Evolutionary conservation across 352 stramenopile genomes (phyloP), one percentile per base, ranked within the genome.

Genomic region (Phytophthora nicotianae): DNA sequence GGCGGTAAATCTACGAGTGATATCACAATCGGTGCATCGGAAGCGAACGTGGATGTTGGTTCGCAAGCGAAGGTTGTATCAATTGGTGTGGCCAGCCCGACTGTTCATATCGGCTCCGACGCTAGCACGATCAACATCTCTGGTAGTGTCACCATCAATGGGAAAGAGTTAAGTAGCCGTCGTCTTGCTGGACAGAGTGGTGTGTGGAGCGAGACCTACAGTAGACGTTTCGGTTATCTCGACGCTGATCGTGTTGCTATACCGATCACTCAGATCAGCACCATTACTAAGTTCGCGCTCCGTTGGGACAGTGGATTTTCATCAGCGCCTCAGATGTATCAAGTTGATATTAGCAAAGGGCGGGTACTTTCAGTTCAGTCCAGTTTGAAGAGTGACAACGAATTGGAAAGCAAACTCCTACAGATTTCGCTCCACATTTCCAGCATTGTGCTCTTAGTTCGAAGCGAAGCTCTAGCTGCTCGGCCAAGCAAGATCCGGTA

Each of bases 111-210:
- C 8, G 75, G 75, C 4, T 84, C 75, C 17, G 49, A 67, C 11
- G 21, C 45, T 2, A 65, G 57, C 11, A 53, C 67, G 33, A 59
- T 86, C 17, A 77, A 81, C 42, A 46, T 86, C 19, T 60, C 46
- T 58, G 76, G 82, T 2, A 83, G 78, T 53, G 58, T 91, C 27
- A 85, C 58, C 7, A 24, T 91, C 9, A 91, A 90, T 55, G 82
- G 82, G 6, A 65, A 86, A 49, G 21, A 58, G 5, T 55, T 86
- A 19, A 50, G 64, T 10, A 62, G 61, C 23, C 75, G 75, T 14
- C 63, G 70, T 42, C 45, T 85, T 47, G 53, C 41, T 38, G 33
- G 17, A 6, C 21, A 41, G 5, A 47, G 24, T 9, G 23, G 42
- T 14, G 40, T 32, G 4, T 50, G 27, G 51, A 43, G 40, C 8